Base-by-base conservation (phyloP, 331 rosid species). In the Pyracantha coccinea region DNA sequence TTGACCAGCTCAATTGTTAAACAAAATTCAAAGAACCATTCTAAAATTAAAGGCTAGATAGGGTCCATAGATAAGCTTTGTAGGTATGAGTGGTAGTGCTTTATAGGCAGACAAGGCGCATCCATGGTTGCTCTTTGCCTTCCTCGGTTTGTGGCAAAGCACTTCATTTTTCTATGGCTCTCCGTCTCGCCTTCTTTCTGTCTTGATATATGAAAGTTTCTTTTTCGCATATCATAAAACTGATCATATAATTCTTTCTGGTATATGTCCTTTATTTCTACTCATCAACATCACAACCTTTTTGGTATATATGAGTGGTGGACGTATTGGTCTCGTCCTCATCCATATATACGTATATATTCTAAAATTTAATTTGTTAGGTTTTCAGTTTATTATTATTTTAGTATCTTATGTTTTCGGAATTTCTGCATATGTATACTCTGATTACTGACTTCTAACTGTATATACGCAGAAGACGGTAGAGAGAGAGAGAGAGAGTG, bases 21-120 rank as follows among this genome's bases (percentile, higher is more conserved):
- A 72, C 24, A 24, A 41, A 75, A 35, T 28, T 15, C 27, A 31
- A 47, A 15, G 63, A 78, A 52, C 57, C 21, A 78, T 29, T n/a
- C 31, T 12, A 62, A 53, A 32, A 45, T 47, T 12, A 17, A 9
- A n/a, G 70, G 9, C 15, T 33, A 12, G 16, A 32, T 6, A 20
- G 73, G 19, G 28, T 27, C 60, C 69, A 20, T 44, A 68, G 86
- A 87, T 86, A 75, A 82, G 87, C 84, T 66, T 58, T 79, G 78
- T 67, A 68, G 87, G 45, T 74, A 65, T 80, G 81, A 77, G 86
- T 84, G 88, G 89, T 54, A 52, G 76, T 84, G 87, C 89, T 91
- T 84, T 89, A 66, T 84, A 78, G 88, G 87, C 88, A 81, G 93
- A 89, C 97, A 91, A 89, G 53, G 33, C 45, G 45, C 45, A 38